Evolutionary conservation across 2,329 filamentous ascomycete species (phyloP).

Genomic region (Trichoderma sp.): DNA sequence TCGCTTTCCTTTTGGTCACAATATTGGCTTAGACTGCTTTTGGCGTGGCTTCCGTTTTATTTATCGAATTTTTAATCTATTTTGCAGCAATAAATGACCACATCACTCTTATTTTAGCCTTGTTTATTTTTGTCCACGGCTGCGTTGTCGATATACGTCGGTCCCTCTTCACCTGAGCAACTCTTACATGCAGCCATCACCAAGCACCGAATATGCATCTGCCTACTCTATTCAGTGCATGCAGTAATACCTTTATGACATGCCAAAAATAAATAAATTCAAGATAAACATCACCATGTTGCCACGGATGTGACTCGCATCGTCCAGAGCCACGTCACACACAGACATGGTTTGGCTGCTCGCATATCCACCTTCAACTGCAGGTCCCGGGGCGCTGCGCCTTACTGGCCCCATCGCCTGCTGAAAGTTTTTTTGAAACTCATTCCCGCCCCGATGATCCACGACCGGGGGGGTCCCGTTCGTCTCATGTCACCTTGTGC

Average conservation of each 20-base stretch:
- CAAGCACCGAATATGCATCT: not conserved
- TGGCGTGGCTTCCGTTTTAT: not conserved
- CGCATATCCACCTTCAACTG: constrained; percentile 11
- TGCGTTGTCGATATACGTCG: not conserved
- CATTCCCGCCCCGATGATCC: not conserved
- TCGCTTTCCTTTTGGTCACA: not conserved
- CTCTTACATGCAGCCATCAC: not conserved
- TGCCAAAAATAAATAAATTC: not conserved
- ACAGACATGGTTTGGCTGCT: constrained; percentile 14
- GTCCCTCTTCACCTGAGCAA: not conserved
- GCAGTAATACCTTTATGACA: not conserved
- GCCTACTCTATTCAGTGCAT: not conserved
- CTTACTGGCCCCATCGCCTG: constrained; percentile 20
- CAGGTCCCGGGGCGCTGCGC: constrained; percentile 8
- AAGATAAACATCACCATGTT: not conserved
- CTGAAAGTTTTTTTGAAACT: constrained; percentile 10
- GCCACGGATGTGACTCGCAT: constrained; percentile 1
- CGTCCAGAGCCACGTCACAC: constrained; percentile 18
- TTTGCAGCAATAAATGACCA: not conserved
- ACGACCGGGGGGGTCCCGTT: not conserved
- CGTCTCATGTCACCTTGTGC: not conserved
- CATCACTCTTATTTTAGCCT: not conserved
- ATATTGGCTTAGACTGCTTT: not conserved
- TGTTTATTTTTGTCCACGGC: not conserved
- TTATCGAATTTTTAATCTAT: not conserved